phyloP scores from a whole-genome alignment of 2,329 filamentous ascomycete species.

The Pseudogymnoascus sp. region DNA sequence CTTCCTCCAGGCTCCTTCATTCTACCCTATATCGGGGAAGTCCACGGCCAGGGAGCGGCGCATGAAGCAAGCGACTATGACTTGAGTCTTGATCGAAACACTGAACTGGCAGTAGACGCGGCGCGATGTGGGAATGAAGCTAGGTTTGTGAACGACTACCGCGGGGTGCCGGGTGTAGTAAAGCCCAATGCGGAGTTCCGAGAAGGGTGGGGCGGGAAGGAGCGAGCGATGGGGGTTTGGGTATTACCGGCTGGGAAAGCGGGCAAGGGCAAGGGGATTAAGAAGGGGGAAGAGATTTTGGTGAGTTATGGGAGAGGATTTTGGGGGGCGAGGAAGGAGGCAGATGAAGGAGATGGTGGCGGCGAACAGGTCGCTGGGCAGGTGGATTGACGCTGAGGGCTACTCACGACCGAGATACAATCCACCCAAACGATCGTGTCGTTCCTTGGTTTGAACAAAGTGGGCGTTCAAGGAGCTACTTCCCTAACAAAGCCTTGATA shows the following conservation, averaged over 20 bases:
- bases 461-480: background rate
- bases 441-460: background rate
- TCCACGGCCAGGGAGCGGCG: constrained; percentile 35
- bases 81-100: constrained; percentile 51
- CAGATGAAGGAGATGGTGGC: constrained; percentile 16
- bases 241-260: constrained; percentile 39
- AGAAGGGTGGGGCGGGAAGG: constrained; percentile 45
- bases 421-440: background rate
- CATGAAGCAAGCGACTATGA: constrained; percentile 52
- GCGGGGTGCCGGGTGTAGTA: constrained; percentile 39
- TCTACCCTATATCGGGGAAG: constrained; percentile 51
- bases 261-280: constrained; percentile 33
- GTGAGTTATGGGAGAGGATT: constrained; percentile 62
- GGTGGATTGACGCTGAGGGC: background rate
- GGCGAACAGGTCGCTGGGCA: background rate
- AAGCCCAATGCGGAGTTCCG: constrained; percentile 49
- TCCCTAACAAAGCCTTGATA: background rate
- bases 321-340: constrained; percentile 43
- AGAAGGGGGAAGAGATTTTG: constrained; percentile 54
- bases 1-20: constrained; percentile 48
- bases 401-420: background rate
- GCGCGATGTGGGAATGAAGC: constrained; percentile 51
- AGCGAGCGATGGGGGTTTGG: constrained; percentile 50
- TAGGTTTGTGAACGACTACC: constrained; percentile 58
- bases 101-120: constrained; percentile 52